Evolutionary conservation across 2,329 filamentous ascomycete species (phyloP), one percentile per base, ranked within the genome.

Genomic region (Ascochyta viciae-villosae): DNA sequence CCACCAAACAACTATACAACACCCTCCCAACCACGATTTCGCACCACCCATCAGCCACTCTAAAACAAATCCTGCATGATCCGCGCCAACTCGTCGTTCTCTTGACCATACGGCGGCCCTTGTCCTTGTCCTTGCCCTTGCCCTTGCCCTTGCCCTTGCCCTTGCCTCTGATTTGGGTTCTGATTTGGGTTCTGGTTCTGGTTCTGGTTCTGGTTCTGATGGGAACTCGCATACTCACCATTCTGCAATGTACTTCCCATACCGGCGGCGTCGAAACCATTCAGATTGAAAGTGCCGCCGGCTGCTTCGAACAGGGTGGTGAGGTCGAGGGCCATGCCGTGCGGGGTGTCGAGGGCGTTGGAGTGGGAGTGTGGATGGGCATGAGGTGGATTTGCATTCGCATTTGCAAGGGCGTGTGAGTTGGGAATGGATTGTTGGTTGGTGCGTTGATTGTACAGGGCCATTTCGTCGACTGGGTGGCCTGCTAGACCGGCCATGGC

Each of bases 401-500:
- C 29, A 31, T 12, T 31, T 12, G 29, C 3, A 31, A 19, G 19
- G 19, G 19, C 19, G 19, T 19, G 19, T 19, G 19, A 19, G 19
- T 19, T 19, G 19, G 19, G 19, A 19, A 3, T 19, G 19, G 19
- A 19, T 19, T 26, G 24, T 26, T 8, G 6, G 24, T 12, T 12
- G 4, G 29, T 12, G 29, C 29, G 29, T 6, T 31, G 29, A n/a
- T 35, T 35, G 33, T 35, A 85, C 22, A 85, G 68, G 0, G 82
- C 78, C 55, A 85, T 72, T 53, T 85, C 82, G 54, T 87, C 84
- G 15, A 87, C 83, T 26, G 82, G 80, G 66, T 88, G 85, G 6
- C 86, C 86, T 2, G 86, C 86, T 16, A 89, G 76, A 1, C 85
- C 85, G 9, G 85, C 86, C 86, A 89, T 88, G 8, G 86, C 85